Evolutionary conservation across 768 basidiomycete genomes (phyloP).

Genomic region (Paxillus rubicundulus): DNA sequence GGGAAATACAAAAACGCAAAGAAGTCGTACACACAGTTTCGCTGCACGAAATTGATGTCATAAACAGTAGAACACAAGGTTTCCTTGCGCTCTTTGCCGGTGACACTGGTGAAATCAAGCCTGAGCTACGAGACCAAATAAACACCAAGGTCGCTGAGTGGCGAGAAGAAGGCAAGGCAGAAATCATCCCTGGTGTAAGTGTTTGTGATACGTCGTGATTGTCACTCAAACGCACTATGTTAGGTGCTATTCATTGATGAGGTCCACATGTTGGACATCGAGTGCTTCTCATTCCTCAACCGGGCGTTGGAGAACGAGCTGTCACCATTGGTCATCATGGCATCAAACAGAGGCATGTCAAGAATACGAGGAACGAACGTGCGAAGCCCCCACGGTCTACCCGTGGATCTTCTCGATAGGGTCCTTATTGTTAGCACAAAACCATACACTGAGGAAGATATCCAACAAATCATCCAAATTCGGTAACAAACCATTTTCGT

Average conservation of each 20-base stretch:
- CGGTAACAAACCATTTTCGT: constrained; percentile 43
- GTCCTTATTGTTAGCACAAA: constrained; percentile 95
- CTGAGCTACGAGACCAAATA: constrained; percentile 94
- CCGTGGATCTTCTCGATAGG: constrained; percentile 90
- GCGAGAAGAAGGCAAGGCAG: constrained; percentile 98
- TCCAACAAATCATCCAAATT: constrained; percentile 90
- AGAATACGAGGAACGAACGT: constrained; percentile 94
- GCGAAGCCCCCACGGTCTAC: constrained; percentile 91
- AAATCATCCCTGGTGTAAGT: constrained; percentile 92
- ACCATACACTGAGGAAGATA: constrained; percentile 79
- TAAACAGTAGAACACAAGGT: constrained; percentile 97
- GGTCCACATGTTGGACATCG: constrained; percentile 99
- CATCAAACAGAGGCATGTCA: constrained; percentile 93
- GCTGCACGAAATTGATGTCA: constrained; percentile 98
- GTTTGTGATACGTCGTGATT: not conserved
- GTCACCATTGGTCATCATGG: constrained; percentile 96
- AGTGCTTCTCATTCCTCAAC: constrained; percentile 98
- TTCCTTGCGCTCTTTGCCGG: constrained; percentile 94
- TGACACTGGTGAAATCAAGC: constrained; percentile 98
- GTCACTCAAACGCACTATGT: not conserved
- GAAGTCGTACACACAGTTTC: constrained; percentile 98
- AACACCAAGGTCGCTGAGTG: constrained; percentile 96
- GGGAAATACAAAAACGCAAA: constrained; percentile 96
- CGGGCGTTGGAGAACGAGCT: constrained; percentile 92
- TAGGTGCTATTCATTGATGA: constrained; percentile 99